These are phyloP conservation scores for Fusarium armeniacum DNA, from an alignment of 2,329 filamentous ascomycete genomes.

Conservation along the genomic window DNA sequence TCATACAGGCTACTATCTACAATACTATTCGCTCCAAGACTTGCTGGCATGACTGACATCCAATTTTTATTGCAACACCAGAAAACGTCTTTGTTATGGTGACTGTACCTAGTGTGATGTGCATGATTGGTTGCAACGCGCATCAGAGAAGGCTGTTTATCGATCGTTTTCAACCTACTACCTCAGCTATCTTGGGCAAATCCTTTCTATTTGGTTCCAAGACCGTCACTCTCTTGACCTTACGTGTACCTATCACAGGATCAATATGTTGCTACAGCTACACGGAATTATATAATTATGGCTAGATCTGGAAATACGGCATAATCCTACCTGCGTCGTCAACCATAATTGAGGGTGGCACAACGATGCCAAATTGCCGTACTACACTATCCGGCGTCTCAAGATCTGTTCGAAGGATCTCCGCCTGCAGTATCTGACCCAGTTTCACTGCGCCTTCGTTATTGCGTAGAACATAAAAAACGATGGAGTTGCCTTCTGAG, in stretches of 20 bases:
- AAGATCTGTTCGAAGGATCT: conserved; percentile 8
- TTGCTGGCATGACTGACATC: conserved; percentile 38
- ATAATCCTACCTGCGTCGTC: conserved; percentile 34
- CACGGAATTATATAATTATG: conserved; percentile 24
- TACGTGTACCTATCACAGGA: background rate
- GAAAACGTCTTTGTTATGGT: background rate
- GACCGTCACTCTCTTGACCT: background rate
- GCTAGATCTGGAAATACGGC: conserved; percentile 11
- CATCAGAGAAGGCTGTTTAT: background rate
- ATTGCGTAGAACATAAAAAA: background rate
- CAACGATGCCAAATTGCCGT: conserved; percentile 30
- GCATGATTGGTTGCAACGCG: no score
- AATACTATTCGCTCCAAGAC: conserved; percentile 12
- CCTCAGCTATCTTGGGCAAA: background rate
- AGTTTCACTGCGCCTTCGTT: background rate
- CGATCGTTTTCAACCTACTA: background rate
- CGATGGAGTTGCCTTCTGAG: background rate
- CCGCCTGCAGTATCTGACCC: conserved; percentile 1
- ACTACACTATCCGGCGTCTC: conserved; percentile 25
- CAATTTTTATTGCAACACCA: conserved; percentile 18
- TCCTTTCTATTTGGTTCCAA: background rate
- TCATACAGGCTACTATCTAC: background rate
- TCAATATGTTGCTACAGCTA: conserved; percentile 8
- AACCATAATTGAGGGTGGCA: conserved; percentile 17
- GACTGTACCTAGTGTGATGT: conserved; percentile 11